These are phyloP conservation scores for Diplodia intermedia DNA, from an alignment of 2,329 filamentous ascomycete genomes.

Conservation along the genomic window DNA sequence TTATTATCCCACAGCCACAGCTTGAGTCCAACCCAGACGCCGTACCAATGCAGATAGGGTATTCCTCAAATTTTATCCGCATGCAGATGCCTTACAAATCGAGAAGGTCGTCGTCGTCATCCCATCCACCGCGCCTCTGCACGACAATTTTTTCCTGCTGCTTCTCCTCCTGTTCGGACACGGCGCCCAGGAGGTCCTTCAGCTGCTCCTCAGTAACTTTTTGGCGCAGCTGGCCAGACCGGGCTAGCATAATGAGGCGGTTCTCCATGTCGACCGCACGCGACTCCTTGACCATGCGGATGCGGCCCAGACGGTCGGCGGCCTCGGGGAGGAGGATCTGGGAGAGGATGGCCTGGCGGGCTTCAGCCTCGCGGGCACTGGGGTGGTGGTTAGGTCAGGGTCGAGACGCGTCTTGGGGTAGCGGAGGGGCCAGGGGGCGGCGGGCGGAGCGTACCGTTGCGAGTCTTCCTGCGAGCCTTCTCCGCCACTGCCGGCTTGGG, in stretches of 20 bases:
- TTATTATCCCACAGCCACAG: constrained; percentile 8
- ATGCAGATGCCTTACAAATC: constrained; percentile 40
- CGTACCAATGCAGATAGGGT: constrained; percentile 28
- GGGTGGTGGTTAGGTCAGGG: constrained; percentile 30
- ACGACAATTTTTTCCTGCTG: constrained; percentile 85
- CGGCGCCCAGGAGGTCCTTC: constrained; percentile 85
- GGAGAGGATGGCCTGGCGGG: constrained; percentile 76
- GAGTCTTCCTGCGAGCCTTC: constrained; percentile 44
- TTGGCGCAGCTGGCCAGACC: constrained; percentile 80
- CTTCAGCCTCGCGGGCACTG: constrained; percentile 64
- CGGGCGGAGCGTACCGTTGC: constrained; percentile 52
- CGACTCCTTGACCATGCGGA: constrained; percentile 92
- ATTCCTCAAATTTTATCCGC: constrained; percentile 13
- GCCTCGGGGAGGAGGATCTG: constrained; percentile 96
- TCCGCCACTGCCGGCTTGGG: constrained; percentile 56
- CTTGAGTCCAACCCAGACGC: constrained; percentile 28
- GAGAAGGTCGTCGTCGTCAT: constrained; percentile 71
- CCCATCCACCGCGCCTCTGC: constrained; percentile 74
- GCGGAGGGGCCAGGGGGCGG: constrained; percentile 45
- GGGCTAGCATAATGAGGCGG: constrained; percentile 87
- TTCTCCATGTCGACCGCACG: constrained; percentile 92
- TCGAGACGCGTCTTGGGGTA: constrained; percentile 33
- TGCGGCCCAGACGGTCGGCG: constrained; percentile 89
- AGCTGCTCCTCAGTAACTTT: constrained; percentile 94
- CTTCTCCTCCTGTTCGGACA: constrained; percentile 73